Evolutionary conservation across 768 basidiomycete species (phyloP).

Genomic region (Pisolithus marmoratus): DNA sequence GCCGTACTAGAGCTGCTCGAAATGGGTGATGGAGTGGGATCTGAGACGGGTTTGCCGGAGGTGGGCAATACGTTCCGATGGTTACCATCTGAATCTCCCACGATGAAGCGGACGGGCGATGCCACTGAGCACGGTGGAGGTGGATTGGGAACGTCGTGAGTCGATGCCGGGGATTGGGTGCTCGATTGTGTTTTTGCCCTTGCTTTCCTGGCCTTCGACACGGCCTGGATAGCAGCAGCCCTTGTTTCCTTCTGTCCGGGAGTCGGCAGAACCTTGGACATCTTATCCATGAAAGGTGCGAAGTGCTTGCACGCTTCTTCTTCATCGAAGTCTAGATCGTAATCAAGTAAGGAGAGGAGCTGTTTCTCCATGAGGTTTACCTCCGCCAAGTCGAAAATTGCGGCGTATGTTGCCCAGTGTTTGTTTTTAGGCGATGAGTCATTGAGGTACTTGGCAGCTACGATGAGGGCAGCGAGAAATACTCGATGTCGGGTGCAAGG

Average conservation of each 20-base stretch:
- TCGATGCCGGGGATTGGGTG: slow-evolving; percentile 34
- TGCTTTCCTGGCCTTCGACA: slow-evolving; percentile 48
- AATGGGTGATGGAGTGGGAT: slow-evolving; percentile 22
- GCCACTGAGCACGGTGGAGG: slow-evolving; percentile 30
- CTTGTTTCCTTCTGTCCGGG: slow-evolving; percentile 39
- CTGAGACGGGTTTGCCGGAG: slow-evolving; percentile 12
- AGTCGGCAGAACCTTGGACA: slow-evolving; percentile 12
- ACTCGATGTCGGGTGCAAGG: slow-evolving; percentile 92
- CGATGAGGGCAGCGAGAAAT: slow-evolving; percentile 93
- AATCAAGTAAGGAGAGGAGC: slow-evolving; percentile 87
- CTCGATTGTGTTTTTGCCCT: slow-evolving; percentile 40
- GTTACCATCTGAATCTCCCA: slow-evolving; percentile 47
- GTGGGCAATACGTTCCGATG: slow-evolving; percentile 30
- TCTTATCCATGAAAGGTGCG: slow-evolving; percentile 53
- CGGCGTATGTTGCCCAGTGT: slow-evolving; percentile 83
- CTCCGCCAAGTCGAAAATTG: slow-evolving; percentile 68
- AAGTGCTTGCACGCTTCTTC: slow-evolving; percentile 68
- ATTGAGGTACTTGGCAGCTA: slow-evolving; percentile 95
- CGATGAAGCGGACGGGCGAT: slow-evolving; percentile 54
- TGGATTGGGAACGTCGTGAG: slow-evolving; percentile 29
- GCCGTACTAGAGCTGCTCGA: slow-evolving; percentile 41
- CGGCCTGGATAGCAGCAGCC: slow-evolving; percentile 47
- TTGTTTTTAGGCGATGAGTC: slow-evolving; percentile 94
- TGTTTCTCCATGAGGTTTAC: slow-evolving; percentile 98
- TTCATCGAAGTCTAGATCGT: slow-evolving; percentile 88